A percentile compares a stretch with the other conserved stretches of the same genome.
These are phyloP conservation scores for Zygosaccharomyces sapae DNA, from an alignment of 1,139 yeast genomes.

Conservation along the genomic window DNA sequence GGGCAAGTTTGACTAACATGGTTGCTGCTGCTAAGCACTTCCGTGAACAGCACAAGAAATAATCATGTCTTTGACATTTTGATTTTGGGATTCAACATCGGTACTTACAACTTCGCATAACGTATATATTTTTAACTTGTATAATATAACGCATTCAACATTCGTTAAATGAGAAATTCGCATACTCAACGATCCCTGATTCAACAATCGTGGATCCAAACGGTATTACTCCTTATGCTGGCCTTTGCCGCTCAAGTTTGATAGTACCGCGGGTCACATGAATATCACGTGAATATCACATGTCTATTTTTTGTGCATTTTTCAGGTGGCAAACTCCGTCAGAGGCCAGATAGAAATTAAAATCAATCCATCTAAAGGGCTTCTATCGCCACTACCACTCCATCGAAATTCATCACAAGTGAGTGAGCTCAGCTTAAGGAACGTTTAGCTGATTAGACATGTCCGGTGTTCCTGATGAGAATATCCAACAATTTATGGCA, in stretches of 20 bases:
- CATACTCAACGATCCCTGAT: too few relatives aligned
- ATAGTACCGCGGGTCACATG: too few relatives aligned
- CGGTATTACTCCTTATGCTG: too few relatives aligned
- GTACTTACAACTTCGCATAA: slow-evolving; percentile 18
- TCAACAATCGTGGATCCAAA: too few relatives aligned
- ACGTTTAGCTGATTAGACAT: slow-evolving; percentile 4
- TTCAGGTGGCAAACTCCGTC: neutral
- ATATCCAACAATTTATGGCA: slow-evolving; percentile 51
- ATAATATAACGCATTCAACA: slow-evolving; percentile 38
- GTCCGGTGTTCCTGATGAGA: slow-evolving; percentile 23
- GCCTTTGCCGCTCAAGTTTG: too few relatives aligned
- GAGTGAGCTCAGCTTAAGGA: neutral
- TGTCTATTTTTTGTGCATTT: neutral
- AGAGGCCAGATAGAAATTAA: too few relatives aligned
- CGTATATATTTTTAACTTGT: slow-evolving; percentile 16
- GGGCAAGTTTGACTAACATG: slow-evolving; percentile 90
- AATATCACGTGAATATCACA: too few relatives aligned
- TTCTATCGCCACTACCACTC: too few relatives aligned
- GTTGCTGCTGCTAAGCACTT: slow-evolving; percentile 96
- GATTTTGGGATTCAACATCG: slow-evolving; percentile 28
- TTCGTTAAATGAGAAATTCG: slow-evolving; percentile 23
- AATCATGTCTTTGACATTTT: slow-evolving; percentile 11
- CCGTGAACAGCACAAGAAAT: slow-evolving; percentile 58
- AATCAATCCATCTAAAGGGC: neutral
- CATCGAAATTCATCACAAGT: too few relatives aligned